Conservation (phyloP, 2,329 filamentous ascomycete genomes). For the Aureobasidium sp. region DNA sequence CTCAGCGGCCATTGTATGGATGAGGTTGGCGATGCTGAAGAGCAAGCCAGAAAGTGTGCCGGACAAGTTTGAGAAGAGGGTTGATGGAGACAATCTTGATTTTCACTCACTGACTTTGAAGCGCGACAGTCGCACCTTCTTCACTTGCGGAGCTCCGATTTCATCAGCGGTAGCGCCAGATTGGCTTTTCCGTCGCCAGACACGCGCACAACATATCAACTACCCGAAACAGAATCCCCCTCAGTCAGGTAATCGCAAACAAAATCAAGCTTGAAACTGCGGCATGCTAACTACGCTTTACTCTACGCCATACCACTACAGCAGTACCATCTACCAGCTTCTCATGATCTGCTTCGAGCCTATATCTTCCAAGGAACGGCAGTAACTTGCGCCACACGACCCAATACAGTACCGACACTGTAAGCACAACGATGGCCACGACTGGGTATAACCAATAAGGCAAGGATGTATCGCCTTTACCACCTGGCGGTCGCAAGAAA, state of each 20-base stretch:
- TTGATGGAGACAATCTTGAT: not conserved
- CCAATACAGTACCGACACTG: constrained; percentile 57
- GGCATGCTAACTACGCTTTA: not conserved
- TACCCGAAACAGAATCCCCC: no score
- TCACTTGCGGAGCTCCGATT: not conserved
- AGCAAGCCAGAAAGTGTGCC: not conserved
- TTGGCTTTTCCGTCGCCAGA: no score
- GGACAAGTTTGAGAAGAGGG: not conserved
- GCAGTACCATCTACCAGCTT: not conserved
- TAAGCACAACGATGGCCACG: not conserved
- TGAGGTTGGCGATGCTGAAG: not conserved
- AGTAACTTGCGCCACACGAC: constrained; percentile 43
- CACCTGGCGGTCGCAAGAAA: not conserved
- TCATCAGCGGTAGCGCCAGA: not conserved
- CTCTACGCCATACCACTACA: not conserved
- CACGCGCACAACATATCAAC: no score
- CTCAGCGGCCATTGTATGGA: not conserved
- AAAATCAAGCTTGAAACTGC: no score
- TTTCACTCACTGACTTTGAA: not conserved
- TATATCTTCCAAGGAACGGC: not conserved
- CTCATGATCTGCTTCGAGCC: not conserved
- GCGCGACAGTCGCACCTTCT: not conserved
- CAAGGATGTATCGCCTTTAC: constrained; percentile 14
- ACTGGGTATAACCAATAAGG: constrained; percentile 45
- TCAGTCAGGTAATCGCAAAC: no score